These are phyloP conservation scores for Penicillium italicum DNA, from an alignment of 2,329 filamentous ascomycete genomes.

Conservation along the genomic window DNA sequence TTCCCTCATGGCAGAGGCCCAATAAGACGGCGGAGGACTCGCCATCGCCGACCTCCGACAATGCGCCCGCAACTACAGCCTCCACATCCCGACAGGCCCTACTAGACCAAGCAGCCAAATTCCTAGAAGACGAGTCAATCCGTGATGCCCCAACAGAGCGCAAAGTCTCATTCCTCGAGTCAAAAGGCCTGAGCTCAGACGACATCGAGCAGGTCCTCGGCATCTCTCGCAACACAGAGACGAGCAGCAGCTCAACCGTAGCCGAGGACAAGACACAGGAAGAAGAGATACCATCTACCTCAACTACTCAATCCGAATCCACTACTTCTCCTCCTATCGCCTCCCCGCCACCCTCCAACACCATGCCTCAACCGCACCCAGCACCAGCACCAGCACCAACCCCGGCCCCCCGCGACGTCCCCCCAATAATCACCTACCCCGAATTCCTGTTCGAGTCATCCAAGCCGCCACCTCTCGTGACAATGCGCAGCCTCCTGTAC, in stretches of 20 bases:
- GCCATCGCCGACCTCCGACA: slow-evolving; percentile 25
- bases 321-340: slow-evolving; percentile 3
- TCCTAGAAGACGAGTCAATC: slow-evolving; percentile 72
- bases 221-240: slow-evolving; percentile 33
- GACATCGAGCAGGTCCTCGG: slow-evolving; percentile 67
- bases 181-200: slow-evolving; percentile 66
- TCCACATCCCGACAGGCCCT: slow-evolving; percentile 33
- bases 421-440: slow-evolving; percentile 64
- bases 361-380: slow-evolving; percentile 15
- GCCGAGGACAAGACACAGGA: slow-evolving; percentile 14
- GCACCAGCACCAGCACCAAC: slow-evolving; percentile 15
- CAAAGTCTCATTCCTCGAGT: slow-evolving; percentile 72
- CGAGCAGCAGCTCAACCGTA: slow-evolving; percentile 15
- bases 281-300: slow-evolving; percentile 6
- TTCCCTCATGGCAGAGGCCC: slow-evolving; percentile 41
- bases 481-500: slow-evolving; percentile 53
- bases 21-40: slow-evolving; percentile 32
- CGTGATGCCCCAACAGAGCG: slow-evolving; percentile 64
- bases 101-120: slow-evolving; percentile 67
- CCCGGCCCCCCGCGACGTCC: slow-evolving; percentile 42
- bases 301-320: slow-evolving; percentile 7
- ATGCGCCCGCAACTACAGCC: slow-evolving; percentile 17
- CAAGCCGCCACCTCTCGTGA: slow-evolving; percentile 59
- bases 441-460: slow-evolving; percentile 60
- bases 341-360: slow-evolving; percentile 11